Base-by-base conservation (phyloP, 805 yeast genomes). In the Lipomyces yamadae region DNA sequence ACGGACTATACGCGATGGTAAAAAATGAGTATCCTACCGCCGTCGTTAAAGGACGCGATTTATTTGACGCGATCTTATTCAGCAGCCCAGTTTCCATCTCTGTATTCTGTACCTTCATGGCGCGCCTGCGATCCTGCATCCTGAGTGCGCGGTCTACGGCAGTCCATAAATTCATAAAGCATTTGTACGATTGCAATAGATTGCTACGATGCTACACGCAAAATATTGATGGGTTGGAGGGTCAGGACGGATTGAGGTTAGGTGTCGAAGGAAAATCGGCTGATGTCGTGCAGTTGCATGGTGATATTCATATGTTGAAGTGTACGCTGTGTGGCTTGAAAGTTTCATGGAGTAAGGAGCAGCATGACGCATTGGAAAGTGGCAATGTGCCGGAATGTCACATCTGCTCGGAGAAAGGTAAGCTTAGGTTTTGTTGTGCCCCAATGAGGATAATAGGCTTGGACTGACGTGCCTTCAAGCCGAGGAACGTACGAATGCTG, bases 101-200 rank as follows among this genome's bases (percentile, higher is more conserved):
- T 45, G 81, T 89, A n/a, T 94, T 95, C 78, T 91, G 95, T 74
- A 85, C 90, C 2, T 94, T 95, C 78, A 94, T 95, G 95, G 92
- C 92, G 70, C 84, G 85, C 18, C 81, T 95, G 58, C 88, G 94
- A 73, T 73, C 82, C 11, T 85, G 86, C 63, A 88, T 91, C 11
- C 76, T 82, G 65, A 71, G 77, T 24, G 97, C 97, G 10, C 78
- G 80, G 64, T 95, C 98, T 1, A 94, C 99, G 0, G 86, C 84
- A 72, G 91, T 97, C 0, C 98, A 94, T 77, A 81, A 82, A 68
- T 91, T 94, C 74, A 87, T 94, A 54, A 82, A 81, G 63, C 82
- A 81, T 55, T 77, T 88, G 63, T 86, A 85, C 73, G 86, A 83
- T 63, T 85, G 85, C 75, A 86, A 84, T 67, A 89, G 88, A 77